phyloP scores from a whole-genome alignment of 2,329 filamentous ascomycete genomes.

The Emmonsiellopsis sp. region DNA sequence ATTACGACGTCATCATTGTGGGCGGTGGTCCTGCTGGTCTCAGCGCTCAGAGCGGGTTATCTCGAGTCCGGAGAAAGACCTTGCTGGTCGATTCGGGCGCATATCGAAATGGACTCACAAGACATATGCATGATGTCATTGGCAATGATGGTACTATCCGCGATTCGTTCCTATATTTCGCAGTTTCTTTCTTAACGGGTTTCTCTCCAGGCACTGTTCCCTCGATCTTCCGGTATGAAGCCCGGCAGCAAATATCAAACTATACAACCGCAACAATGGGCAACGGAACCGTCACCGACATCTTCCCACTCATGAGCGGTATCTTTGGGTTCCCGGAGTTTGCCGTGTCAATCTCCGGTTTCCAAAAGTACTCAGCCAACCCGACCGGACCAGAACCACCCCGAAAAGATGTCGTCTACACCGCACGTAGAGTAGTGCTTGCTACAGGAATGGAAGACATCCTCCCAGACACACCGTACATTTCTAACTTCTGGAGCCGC shows the following conservation, averaged over 20 bases:
- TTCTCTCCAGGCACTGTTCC: slow-evolving; percentile 40
- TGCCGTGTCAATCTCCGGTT: not conserved
- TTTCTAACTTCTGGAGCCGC: slow-evolving; percentile 47
- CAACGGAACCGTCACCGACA: slow-evolving; percentile 43
- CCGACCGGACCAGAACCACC: not conserved
- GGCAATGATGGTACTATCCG: slow-evolving; percentile 45
- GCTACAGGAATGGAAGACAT: slow-evolving; percentile 49
- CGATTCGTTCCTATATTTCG: not conserved
- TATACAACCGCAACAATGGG: slow-evolving; percentile 43
- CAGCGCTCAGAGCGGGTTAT: slow-evolving; percentile 46
- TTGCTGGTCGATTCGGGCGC: slow-evolving; percentile 49
- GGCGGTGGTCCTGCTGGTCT: slow-evolving; percentile 51
- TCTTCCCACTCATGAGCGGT: slow-evolving; percentile 16
- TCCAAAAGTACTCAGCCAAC: not conserved
- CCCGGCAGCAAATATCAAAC: slow-evolving; percentile 42
- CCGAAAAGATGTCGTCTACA: slow-evolving; percentile 20
- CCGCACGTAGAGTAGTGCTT: slow-evolving; percentile 47
- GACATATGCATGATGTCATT: slow-evolving; percentile 53
- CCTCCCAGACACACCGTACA: slow-evolving; percentile 46
- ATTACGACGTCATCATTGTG: slow-evolving; percentile 49
- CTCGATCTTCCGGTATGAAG: slow-evolving; percentile 44
- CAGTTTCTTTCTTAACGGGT: slow-evolving; percentile 5
- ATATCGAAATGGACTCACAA: slow-evolving; percentile 49
- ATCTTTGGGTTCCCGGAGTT: not conserved
- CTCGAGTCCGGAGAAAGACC: slow-evolving; percentile 46